phyloP scores from a whole-genome alignment of 768 basidiomycete genomes.

The Leccinum truebloodii region DNA sequence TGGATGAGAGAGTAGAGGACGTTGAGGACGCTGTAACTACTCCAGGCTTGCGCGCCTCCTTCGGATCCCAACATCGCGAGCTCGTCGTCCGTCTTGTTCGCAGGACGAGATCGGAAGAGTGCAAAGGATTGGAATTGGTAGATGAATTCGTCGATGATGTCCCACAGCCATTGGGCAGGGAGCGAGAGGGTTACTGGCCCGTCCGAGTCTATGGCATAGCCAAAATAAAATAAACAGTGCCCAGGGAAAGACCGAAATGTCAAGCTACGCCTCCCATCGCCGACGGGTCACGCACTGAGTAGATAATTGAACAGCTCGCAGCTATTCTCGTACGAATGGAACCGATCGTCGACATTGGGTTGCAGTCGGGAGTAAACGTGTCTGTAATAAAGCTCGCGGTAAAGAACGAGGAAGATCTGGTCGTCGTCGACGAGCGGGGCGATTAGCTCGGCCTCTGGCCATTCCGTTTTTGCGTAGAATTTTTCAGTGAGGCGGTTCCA shows the following conservation, averaged over 20 bases:
- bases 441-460: constrained; percentile 97
- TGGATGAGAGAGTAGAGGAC: constrained; percentile 98
- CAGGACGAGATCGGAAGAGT: constrained; percentile 84
- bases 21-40: constrained; percentile 96
- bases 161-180: constrained; percentile 98
- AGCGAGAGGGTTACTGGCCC: constrained; percentile 89
- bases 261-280: background rate
- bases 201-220: constrained; percentile 69
- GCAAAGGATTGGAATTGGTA: constrained; percentile 98
- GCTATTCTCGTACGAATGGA: constrained; percentile 97
- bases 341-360: constrained; percentile 95
- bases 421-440: constrained; percentile 94
- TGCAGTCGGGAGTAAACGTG: constrained; percentile 95
- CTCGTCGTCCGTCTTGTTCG: constrained; percentile 89
- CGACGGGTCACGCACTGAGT: constrained; percentile 57
- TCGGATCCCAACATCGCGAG: constrained; percentile 77
- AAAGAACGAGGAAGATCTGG: constrained; percentile 94
- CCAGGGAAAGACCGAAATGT: background rate
- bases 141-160: constrained; percentile 96
- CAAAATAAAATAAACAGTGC: background rate
- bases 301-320: constrained; percentile 98
- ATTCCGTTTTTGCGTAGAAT: constrained; percentile 91
- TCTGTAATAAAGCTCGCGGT: constrained; percentile 93
- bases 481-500: constrained; percentile 98
- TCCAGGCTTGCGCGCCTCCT: constrained; percentile 85